A percentile compares a stretch with the other conserved stretches of the same genome.
These are phyloP conservation scores for Didymella pinodella DNA, from an alignment of 2,329 filamentous ascomycete genomes.

Conservation along the genomic window DNA sequence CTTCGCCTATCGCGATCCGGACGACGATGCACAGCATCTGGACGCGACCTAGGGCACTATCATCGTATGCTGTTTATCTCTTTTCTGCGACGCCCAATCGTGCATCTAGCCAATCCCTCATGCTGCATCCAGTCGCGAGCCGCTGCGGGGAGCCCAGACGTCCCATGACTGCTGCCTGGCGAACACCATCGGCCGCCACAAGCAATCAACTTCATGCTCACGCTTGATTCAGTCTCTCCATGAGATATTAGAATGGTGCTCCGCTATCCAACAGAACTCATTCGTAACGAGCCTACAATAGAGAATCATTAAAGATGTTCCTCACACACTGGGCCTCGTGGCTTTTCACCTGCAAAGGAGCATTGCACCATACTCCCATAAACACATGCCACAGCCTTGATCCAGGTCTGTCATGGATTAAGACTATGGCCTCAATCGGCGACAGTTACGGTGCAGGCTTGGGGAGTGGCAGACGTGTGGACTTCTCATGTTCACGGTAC, in stretches of 20 bases:
- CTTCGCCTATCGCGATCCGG: too few relatives aligned
- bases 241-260: neutral
- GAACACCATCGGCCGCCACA: neutral
- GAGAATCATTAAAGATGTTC: neutral
- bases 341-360: slow-evolving; percentile 1
- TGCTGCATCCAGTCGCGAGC: slow-evolving; percentile 25
- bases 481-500: slow-evolving; percentile 43
- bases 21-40: too few relatives aligned
- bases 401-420: slow-evolving; percentile 32
- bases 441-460: slow-evolving; percentile 46
- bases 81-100: slow-evolving; percentile 3
- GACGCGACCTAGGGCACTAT: too few relatives aligned
- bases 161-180: slow-evolving; percentile 24
- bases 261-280: neutral
- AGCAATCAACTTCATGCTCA: neutral
- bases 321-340: slow-evolving; percentile 3
- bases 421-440: slow-evolving; percentile 40
- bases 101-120: slow-evolving; percentile 19
- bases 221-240: neutral
- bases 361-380: neutral
- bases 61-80: too few relatives aligned
- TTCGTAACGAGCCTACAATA: too few relatives aligned
- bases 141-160: slow-evolving; percentile 16
- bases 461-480: slow-evolving; percentile 36
- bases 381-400: neutral